Percentiles rank a stretch among this genome's conserved stretches.
Evolutionary conservation across 441 rosid genomes (phyloP).

Genomic region (Theobroma grandiflorum): DNA sequence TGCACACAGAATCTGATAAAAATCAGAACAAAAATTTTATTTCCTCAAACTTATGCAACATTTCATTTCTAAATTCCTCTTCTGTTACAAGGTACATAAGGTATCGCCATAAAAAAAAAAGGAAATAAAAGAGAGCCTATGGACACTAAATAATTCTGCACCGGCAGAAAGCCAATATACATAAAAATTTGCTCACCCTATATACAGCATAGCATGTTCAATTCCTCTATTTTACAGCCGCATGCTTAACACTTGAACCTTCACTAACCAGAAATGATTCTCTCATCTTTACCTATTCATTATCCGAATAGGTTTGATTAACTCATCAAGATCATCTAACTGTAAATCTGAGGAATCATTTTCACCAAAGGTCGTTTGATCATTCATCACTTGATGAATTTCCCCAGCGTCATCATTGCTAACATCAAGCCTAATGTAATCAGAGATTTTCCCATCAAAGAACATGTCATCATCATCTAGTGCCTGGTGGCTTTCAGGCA

Average conservation of each 20-base stretch:
- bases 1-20: background rate
- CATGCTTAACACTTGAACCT: too few species aligned
- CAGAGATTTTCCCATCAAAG: conserved; percentile 47
- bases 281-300: conserved; percentile 42
- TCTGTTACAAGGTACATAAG: too few species aligned
- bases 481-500: conserved; percentile 34
- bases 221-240: too few species aligned
- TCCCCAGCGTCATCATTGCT: conserved; percentile 57
- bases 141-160: too few species aligned
- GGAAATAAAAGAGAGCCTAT: too few species aligned
- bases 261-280: background rate
- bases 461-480: conserved; percentile 31
- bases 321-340: conserved; percentile 50
- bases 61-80: conserved; percentile 7
- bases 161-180: too few species aligned
- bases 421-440: conserved; percentile 61
- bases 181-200: too few species aligned
- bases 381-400: conserved; percentile 21
- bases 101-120: too few species aligned
- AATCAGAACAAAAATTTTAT: background rate
- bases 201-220: too few species aligned
- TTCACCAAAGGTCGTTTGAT: conserved; percentile 41
- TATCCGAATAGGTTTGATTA: conserved; percentile 71
- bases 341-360: conserved; percentile 44
- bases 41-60: conserved; percentile 14